These are phyloP conservation scores for Globisporangium lucens DNA, from an alignment of 352 stramenopile species.

Conservation along the genomic window DNA sequence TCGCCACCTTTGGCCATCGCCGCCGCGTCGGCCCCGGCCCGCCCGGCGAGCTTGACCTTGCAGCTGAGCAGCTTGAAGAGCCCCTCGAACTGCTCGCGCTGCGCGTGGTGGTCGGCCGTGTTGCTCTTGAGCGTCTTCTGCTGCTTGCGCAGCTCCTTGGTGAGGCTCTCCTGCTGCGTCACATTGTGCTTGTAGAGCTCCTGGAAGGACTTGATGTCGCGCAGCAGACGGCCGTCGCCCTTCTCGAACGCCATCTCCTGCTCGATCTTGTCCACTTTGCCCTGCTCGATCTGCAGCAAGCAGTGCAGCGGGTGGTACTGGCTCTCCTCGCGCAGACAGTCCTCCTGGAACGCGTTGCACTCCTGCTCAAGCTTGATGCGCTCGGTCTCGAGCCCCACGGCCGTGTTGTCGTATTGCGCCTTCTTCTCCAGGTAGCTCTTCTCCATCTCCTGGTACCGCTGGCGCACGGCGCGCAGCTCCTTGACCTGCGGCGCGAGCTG, in stretches of 20 bases:
- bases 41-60: constrained; percentile 66
- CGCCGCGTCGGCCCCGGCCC: constrained; percentile 13
- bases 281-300: constrained; percentile 68
- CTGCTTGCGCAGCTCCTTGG: constrained; percentile 89
- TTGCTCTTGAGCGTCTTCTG: constrained; percentile 87
- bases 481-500: constrained; percentile 92
- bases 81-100: constrained; percentile 85
- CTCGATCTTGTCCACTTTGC: constrained; percentile 75
- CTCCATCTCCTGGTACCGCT: constrained; percentile 90
- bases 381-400: constrained; percentile 84
- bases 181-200: constrained; percentile 92
- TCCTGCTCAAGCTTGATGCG: constrained; percentile 90
- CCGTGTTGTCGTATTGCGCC: constrained; percentile 86
- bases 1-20: constrained; percentile 25
- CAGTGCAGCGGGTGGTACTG: constrained; percentile 85
- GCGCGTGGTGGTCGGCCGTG: constrained; percentile 62
- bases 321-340: constrained; percentile 85
- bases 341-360: constrained; percentile 84
- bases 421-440: constrained; percentile 87
- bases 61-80: constrained; percentile 75
- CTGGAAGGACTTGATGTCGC: constrained; percentile 87
- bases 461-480: constrained; percentile 84
- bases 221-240: constrained; percentile 71
- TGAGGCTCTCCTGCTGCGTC: constrained; percentile 86
- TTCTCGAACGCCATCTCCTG: constrained; percentile 88